Evolutionary conservation across 257 asterid genomes (phyloP), one percentile per base, ranked within the genome.

Genomic region (Nicotiana obtusifolia): DNA sequence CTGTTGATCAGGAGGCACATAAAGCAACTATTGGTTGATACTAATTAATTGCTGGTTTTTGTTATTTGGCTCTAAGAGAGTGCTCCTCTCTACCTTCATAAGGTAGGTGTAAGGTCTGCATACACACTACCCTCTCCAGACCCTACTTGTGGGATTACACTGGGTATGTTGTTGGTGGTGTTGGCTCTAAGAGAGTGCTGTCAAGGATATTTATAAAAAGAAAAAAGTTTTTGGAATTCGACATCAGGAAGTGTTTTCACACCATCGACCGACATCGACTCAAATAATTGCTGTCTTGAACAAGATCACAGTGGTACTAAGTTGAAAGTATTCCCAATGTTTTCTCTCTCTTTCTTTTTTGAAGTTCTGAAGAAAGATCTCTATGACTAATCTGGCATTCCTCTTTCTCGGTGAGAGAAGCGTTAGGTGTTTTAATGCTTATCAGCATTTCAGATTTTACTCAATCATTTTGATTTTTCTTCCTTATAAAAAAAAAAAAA

Each of bases 1-100:
- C 84, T 82, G 57, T 77, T 68, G 49, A 60, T 76, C 78, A 57
- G 62, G 65, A 82, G 82, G 73, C 28, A 80, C 64, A 49, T 22
- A 30, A 68, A 22, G 9, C 20, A 49, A 52, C 47, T 44, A 31
- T 26, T 5, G 83, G 24, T 47, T 62, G 7, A 22, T 31, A 31
- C 62, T 62, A 10, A 22, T 47, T 73, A 1, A 17, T 22, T 19
- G 24, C 78, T 73, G 37, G 9, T 19, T 44, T 71, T 47, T 24
- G 79, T 73, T 73, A 24, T 75, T 75, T 75, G 62, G 80, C 62
- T 49, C 80, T 15, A 22, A 22, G 19, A 52, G 31, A 28, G 2
- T 28, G 31, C 31, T 28, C 31, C 31, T 28, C 31, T 28, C 31
- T 28, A 28, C 31, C 31, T 28, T 28, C 31, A 28, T 28, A 28